Evolutionary conservation across 805 yeast genomes (phyloP), one percentile per base, ranked within the genome.

Genomic region (Ascoidea asiatica): DNA sequence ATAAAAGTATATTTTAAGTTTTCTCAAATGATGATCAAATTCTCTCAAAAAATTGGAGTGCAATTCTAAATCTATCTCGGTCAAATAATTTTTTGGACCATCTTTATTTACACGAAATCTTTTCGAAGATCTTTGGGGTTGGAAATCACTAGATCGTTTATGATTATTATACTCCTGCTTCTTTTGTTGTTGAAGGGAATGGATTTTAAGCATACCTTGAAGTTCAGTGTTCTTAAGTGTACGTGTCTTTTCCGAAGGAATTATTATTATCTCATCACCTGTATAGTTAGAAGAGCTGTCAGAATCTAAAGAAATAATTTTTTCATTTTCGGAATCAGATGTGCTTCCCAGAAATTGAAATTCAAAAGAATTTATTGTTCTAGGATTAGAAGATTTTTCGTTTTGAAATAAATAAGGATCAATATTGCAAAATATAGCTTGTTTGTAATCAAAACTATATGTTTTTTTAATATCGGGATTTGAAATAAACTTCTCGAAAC

Each of bases 81-180:
- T 29, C 35, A 29, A 29, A 29, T 29, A 8, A 29, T 29, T 29
- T 29, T 29, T 29, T 8, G 15, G 2, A 29, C 15, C 35, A 11
- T 29, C 35, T 29, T 29, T 29, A 11, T 29, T 8, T 29, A 15
- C 64, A 40, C 62, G 59, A 43, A 64, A 60, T 20, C 73, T 50
- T 50, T 69, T 70, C 46, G 72, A 69, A 6, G 61, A 52, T 47
- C 72, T 52, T 42, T 61, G 67, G 11, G 56, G 57, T 4, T 11
- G 35, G 15, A 11, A 11, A 8, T 29, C 35, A 29, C 35, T 29
- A 11, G 35, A 11, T 29, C 35, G 8, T 29, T 15, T 29, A 11
- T 8, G 8, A n/a, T n/a, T n/a, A n/a, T n/a, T n/a, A n/a, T n/a
- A n/a, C n/a, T n/a, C n/a, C n/a, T n/a, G n/a, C n/a, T n/a, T n/a